Evolutionary conservation across 2,329 filamentous ascomycete genomes (phyloP), one percentile per base, ranked within the genome.

Genomic region (Colletotrichum orbiculare): DNA sequence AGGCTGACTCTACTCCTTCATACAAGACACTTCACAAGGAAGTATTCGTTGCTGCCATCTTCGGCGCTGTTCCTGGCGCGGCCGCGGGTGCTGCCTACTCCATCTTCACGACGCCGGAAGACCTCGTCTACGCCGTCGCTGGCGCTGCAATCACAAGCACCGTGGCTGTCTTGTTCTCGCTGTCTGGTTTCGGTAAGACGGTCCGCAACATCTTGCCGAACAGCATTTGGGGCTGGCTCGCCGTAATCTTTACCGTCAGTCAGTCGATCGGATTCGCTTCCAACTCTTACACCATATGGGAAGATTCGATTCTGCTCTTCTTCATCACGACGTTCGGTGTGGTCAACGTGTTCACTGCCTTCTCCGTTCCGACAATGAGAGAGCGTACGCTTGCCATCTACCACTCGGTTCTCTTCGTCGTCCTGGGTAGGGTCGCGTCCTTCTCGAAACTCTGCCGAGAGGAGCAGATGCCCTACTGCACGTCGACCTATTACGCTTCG

Each of bases 231-330:
- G 91, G 93, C n/a, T 95, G 92, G 89, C 81, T 97, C 64, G 90
- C 93, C 6, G 82, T 93, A 34, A 75, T 94, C 12, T 93, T 97
- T 70, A 94, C 94, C 0, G 76, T 94, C n/a, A 89, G 91, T 67
- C 93, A 97, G 73, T 96, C 94, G n/a, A 82, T 92, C 55, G 95
- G 96, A 8, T 99, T 98, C 75, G 95, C 95, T 0, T 96, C 96
- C 4, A 99, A 99, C 78, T 99, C 96, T 0, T 99, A 94, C 78
- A 98, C 95, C 0, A 97, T 99, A 69, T 99, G 96, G 94, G 96
- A 99, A 79, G 96, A 99, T 73, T 92, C 93, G 12, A 97, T 97
- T 60, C 85, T 97, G 5, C 83, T 97, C 3, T 97, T 97, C 80
- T 95, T 98, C 79, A 87, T 97, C 64, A 88, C 89, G 2, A 96